Conservation (phyloP, 2,329 filamentous ascomycete species). For the Botrytis byssoidea region DNA sequence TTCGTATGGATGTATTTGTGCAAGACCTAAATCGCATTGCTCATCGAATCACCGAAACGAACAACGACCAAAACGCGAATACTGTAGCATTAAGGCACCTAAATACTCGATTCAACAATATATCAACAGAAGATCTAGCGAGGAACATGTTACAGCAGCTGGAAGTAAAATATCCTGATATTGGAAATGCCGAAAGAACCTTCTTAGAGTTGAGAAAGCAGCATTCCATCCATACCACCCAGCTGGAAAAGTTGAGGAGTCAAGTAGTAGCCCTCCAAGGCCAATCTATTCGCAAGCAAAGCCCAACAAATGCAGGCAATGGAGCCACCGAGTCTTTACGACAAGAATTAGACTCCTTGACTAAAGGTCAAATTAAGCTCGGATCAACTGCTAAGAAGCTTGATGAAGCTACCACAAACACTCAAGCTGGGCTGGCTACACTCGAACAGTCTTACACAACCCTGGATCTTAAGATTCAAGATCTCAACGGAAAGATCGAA, state of each 20-base stretch:
- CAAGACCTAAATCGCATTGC: neutral
- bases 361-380: neutral
- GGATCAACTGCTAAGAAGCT: neutral
- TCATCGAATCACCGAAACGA: neutral
- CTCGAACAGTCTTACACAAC: neutral
- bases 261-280: neutral
- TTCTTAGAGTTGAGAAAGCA: neutral
- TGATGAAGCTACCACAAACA: neutral
- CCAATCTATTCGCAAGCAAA: neutral
- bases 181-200: neutral
- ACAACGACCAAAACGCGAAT: conserved; percentile 3
- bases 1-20: neutral
- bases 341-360: conserved; percentile 10
- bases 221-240: neutral
- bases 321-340: conserved; percentile 6
- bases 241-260: neutral
- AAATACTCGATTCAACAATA: conserved; percentile 6
- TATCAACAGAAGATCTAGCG: conserved; percentile 12
- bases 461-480: neutral
- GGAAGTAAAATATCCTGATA: conserved; percentile 14
- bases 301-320: neutral
- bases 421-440: neutral
- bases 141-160: conserved; percentile 16
- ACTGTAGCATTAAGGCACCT: conserved; percentile 11
- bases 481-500: neutral